These are phyloP conservation scores for Colletotrichum sidae DNA, from an alignment of 2,329 filamentous ascomycete species.

Conservation along the genomic window DNA sequence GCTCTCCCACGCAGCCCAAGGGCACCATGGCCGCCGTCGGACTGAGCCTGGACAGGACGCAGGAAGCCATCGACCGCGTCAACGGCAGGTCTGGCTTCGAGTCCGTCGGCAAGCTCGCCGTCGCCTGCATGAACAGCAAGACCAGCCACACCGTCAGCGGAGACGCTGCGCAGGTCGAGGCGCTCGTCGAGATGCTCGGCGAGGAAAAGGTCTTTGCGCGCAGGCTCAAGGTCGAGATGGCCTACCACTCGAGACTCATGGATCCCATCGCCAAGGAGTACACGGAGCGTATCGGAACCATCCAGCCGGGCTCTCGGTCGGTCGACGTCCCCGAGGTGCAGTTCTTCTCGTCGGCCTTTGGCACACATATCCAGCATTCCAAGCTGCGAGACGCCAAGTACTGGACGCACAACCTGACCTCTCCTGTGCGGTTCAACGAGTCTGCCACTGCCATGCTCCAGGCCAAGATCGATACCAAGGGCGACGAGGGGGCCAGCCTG, in stretches of 20 bases:
- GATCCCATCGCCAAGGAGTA: constrained; percentile 51
- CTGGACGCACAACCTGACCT: constrained; percentile 59
- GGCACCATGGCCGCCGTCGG: neutral
- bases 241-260: constrained; percentile 52
- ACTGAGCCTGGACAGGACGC: neutral
- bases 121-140: neutral
- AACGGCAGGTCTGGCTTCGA: neutral
- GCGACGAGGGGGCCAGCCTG: too few relatives aligned
- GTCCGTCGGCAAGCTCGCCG: neutral
- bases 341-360: constrained; percentile 57
- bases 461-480: too few relatives aligned
- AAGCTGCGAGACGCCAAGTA: constrained; percentile 45
- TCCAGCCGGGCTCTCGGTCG: constrained; percentile 30
- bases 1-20: neutral
- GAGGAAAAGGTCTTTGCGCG: constrained; percentile 49
- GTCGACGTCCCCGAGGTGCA: neutral
- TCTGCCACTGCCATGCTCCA: too few relatives aligned
- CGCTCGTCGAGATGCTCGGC: constrained; percentile 47
- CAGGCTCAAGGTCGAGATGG: constrained; percentile 39
- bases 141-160: constrained; percentile 38
- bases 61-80: neutral
- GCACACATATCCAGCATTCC: constrained; percentile 25
- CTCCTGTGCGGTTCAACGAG: constrained; percentile 55
- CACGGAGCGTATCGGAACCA: constrained; percentile 40
- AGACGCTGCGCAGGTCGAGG: constrained; percentile 39